Base-by-base conservation (phyloP, 257 asterid genomes). In the Ilex aquifolium region DNA sequence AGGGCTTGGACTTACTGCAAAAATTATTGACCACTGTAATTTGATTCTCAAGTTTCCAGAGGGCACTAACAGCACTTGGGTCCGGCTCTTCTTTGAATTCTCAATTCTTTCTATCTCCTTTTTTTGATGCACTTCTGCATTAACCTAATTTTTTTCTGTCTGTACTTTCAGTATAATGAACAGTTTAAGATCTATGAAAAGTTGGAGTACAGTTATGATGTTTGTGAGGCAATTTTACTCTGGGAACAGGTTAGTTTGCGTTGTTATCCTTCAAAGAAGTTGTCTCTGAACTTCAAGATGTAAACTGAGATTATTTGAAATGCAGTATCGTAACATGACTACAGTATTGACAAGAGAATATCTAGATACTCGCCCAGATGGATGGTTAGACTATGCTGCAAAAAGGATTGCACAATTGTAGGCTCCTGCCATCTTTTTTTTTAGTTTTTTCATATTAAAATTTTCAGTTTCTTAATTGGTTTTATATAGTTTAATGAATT, bases 321-420 rank as follows among this genome's bases (percentile, higher is more conserved):
- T 93, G 97, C 96, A 90, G 99, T 93, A 93, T 79, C 99, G 97
- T 69, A 93, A 90, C 87, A 93, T 93, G 99, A 93, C 97, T 62
- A 93, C 99, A 68, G 95, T 90, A 66, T 84, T 93, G 82, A 89
- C 99, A 44, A 76, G 99, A 72, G 99, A 93, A 72, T 93, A 93
- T 76, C 81, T 93, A 63, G 97, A 93, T 78, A 77, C 94, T 63
- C 88, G 99, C 4, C 97, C 99, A 51, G 95, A 85, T 78, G 99
- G 99, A 62, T 93, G 99, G 99, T 65, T 87, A 65, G 90, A 83
- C 16, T 90, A 93, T 80, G 99, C 97, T 44, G 82, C 97, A 32
- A 85, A 89, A 79, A 85, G 99, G 81, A 85, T 93, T 31, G 97
- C 99, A 51, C 99, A 93, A 60, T 60, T 93, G 99, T 93, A 81